These are phyloP conservation scores for Volutella citrinella DNA, from an alignment of 2,329 filamentous ascomycete genomes.

Conservation along the genomic window DNA sequence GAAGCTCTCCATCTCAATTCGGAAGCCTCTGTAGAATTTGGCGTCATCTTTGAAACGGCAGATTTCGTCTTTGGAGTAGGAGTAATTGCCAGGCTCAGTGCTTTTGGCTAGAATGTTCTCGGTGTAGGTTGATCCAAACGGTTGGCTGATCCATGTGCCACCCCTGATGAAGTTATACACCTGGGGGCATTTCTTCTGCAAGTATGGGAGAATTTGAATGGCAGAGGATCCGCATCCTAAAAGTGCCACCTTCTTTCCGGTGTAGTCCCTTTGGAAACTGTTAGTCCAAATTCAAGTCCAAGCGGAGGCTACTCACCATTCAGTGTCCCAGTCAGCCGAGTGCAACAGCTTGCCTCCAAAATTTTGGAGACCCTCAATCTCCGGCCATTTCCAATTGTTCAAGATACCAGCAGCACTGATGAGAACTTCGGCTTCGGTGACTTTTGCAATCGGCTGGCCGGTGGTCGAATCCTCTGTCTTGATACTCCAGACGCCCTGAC, in stretches of 20 bases:
- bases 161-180: conserved; percentile 1
- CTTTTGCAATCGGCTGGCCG: background rate
- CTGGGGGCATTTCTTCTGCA: background rate
- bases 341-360: background rate
- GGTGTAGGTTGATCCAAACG: background rate
- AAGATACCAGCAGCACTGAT: conserved; percentile 1
- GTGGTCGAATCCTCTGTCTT: background rate
- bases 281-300: background rate
- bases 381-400: conserved; percentile 2
- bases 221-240: conserved; percentile 1
- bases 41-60: background rate
- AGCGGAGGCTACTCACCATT: background rate
- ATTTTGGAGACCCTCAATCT: background rate
- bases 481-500: background rate
- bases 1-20: conserved; percentile 1
- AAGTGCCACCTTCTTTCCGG: background rate
- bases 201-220: conserved; percentile 1
- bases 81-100: background rate
- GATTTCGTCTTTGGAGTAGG: conserved; percentile 1
- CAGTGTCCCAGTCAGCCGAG: conserved; percentile 1
- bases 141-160: background rate
- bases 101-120: background rate
- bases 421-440: background rate
- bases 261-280: conserved; percentile 1
- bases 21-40: background rate